Percentiles rank a stretch among this genome's conserved stretches.
phyloP scores from a whole-genome alignment of 164 flowering plant genomes.

The Aristolochia contorta region DNA sequence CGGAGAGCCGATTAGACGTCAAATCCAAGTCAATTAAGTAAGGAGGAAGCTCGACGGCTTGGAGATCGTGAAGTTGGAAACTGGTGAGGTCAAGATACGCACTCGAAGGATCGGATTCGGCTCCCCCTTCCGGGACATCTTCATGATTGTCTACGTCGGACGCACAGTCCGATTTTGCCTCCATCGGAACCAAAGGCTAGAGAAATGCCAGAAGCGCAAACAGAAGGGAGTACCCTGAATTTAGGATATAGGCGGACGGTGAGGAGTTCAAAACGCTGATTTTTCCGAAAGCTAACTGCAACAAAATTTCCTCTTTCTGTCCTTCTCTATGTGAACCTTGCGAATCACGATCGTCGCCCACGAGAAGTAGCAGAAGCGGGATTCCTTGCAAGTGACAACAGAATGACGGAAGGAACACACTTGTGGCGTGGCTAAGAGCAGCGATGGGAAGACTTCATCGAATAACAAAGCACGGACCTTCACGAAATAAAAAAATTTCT shows the following conservation, averaged over 20 bases:
- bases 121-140: constrained; percentile 3
- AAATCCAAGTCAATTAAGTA: constrained; percentile 68
- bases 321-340: too few species aligned
- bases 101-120: constrained; percentile 21
- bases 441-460: too few species aligned
- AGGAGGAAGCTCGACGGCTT: constrained; percentile 59
- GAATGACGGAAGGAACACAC: too few species aligned
- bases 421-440: too few species aligned
- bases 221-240: background rate
- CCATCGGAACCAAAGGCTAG: constrained; percentile 9
- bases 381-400: too few species aligned
- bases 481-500: too few species aligned
- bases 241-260: background rate
- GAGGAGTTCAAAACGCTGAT: too few species aligned
- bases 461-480: too few species aligned
- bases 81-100: constrained; percentile 74
- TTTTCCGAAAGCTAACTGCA: too few species aligned
- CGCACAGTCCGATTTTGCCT: background rate
- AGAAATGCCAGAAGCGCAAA: background rate
- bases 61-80: constrained; percentile 77
- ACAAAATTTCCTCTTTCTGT: too few species aligned
- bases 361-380: too few species aligned
- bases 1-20: constrained; percentile 67
- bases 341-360: too few species aligned
- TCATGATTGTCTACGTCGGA: background rate